These are phyloP conservation scores for Trypanosoma avium DNA, from an alignment of 208 protist species.

Conservation along the genomic window DNA sequence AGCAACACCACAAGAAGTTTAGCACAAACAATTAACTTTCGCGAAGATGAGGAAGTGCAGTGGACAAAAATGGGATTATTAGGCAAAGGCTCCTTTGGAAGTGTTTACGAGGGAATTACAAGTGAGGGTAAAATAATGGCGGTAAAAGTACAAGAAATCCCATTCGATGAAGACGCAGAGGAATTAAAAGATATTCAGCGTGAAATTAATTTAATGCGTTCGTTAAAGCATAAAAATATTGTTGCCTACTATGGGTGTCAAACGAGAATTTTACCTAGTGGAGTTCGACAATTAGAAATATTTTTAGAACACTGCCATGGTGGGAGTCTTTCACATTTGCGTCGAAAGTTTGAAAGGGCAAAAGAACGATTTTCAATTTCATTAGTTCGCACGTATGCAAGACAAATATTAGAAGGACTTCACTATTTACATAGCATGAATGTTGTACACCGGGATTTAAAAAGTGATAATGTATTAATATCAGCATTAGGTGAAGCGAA, in stretches of 20 bases:
- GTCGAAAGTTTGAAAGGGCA: slow-evolving; percentile 68
- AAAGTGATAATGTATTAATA: slow-evolving; percentile 92
- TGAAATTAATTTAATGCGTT: slow-evolving; percentile 89
- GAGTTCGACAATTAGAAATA: slow-evolving; percentile 78
- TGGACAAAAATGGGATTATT: slow-evolving; percentile 80
- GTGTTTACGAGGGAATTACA: slow-evolving; percentile 89
- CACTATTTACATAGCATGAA: slow-evolving; percentile 78
- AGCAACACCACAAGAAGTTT: slow-evolving; percentile 33
- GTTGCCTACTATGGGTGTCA: slow-evolving; percentile 90
- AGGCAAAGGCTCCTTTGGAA: slow-evolving; percentile 86
- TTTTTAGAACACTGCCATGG: slow-evolving; percentile 90
- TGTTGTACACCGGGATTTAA: slow-evolving; percentile 90
- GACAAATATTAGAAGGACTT: slow-evolving; percentile 86
- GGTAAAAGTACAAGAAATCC: slow-evolving; percentile 88
- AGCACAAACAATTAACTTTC: slow-evolving; percentile 35
- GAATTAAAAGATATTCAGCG: slow-evolving; percentile 56
- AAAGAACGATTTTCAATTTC: slow-evolving; percentile 70
- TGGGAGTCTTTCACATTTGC: slow-evolving; percentile 59
- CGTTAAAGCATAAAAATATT: slow-evolving; percentile 84
- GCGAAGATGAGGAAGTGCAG: slow-evolving; percentile 51
- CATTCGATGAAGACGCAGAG: slow-evolving; percentile 51
- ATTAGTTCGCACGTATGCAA: slow-evolving; percentile 80
- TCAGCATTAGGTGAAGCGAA: slow-evolving; percentile 87
- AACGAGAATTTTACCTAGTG: slow-evolving; percentile 43
- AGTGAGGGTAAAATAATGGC: slow-evolving; percentile 80